Evolutionary conservation across 23 red algal genomes (phyloP).

Genomic region (Gracilariopsis chorda): DNA sequence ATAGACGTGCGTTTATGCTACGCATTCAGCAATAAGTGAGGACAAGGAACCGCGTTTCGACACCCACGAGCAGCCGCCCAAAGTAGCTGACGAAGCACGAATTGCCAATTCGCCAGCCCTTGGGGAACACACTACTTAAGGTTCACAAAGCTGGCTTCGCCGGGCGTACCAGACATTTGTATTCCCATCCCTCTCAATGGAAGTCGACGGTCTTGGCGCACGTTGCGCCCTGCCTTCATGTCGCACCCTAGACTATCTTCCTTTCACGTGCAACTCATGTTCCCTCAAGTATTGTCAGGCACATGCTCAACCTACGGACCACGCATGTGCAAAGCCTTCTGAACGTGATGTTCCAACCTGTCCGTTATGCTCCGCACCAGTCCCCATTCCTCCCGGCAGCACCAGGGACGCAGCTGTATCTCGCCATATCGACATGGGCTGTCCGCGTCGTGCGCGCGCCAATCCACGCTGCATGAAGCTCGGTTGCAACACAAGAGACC

Average conservation of each 20-base stretch:
- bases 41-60: too few relatives aligned
- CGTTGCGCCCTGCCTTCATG: constrained; percentile 46
- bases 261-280: constrained; percentile 30
- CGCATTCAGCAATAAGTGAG: too few relatives aligned
- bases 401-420: constrained; percentile 48
- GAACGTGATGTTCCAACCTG: constrained; percentile 35
- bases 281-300: constrained; percentile 3
- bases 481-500: constrained; percentile 43
- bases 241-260: constrained; percentile 51
- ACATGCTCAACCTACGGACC: constrained; percentile 24
- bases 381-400: constrained; percentile 4
- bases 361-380: constrained; percentile 36
- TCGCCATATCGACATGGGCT: constrained; percentile 43
- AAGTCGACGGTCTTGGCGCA: constrained; percentile 65
- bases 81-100: too few relatives aligned
- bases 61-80: too few relatives aligned
- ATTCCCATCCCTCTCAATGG: constrained; percentile 34
- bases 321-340: constrained; percentile 28
- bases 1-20: too few relatives aligned
- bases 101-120: too few relatives aligned
- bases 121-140: too few relatives aligned
- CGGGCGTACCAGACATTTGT: too few relatives aligned
- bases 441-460: constrained; percentile 25
- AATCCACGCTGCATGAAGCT: constrained; percentile 41
- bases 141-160: too few relatives aligned